phyloP scores from a whole-genome alignment of 306 rosid genomes.

The Vachellia collinsii region DNA sequence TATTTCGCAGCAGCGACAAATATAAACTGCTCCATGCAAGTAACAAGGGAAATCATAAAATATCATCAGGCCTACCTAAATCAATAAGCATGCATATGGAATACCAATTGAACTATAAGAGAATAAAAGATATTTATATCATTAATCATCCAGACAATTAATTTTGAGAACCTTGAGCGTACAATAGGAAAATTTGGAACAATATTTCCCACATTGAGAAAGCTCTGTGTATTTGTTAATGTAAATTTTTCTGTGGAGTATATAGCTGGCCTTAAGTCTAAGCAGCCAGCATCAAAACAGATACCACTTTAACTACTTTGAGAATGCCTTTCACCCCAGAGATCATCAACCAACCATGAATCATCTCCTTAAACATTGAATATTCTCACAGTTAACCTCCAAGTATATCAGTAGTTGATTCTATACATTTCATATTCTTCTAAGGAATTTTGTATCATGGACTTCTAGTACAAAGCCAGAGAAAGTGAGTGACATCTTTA shows the following conservation, averaged over 20 bases:
- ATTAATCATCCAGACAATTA: conserved; percentile 6
- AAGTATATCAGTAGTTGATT: not conserved
- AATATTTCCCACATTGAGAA: conserved; percentile 2
- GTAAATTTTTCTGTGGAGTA: not conserved
- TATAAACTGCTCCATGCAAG: conserved; percentile 47
- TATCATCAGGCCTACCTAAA: conserved; percentile 1
- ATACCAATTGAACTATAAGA: conserved; percentile 13
- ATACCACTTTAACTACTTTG: conserved; percentile 22
- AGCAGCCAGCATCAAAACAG: not conserved
- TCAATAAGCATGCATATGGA: not conserved
- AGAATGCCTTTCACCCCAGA: conserved; percentile 17
- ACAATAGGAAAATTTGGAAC: not conserved
- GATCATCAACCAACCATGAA: conserved; percentile 17
- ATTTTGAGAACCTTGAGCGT: not conserved
- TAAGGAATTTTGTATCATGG: not conserved
- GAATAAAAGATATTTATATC: not conserved
- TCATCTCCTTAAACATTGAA: not conserved
- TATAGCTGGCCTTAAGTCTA: conserved; percentile 1
- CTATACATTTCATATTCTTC: not conserved
- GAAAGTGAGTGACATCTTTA: not conserved
- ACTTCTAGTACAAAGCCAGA: not conserved
- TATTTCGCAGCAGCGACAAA: conserved; percentile 49
- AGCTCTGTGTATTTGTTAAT: not conserved
- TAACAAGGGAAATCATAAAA: not conserved
- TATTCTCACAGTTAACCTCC: not conserved